Conservation (phyloP, 2,329 filamentous ascomycete genomes). For the Ascochyta koolunga region DNA sequence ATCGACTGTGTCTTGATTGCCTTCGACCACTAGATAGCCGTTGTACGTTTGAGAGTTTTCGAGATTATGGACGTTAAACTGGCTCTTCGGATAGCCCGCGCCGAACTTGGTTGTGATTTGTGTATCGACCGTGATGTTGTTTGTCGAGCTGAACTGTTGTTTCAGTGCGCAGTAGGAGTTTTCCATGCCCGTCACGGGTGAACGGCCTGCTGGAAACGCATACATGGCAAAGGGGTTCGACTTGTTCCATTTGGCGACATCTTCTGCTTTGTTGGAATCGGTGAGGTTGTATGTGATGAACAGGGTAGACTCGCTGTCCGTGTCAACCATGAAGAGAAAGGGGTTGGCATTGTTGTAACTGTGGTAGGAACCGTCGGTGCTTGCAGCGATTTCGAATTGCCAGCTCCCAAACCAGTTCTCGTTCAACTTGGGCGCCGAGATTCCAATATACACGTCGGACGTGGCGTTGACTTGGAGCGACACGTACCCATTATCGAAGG, state of each 20-base stretch:
- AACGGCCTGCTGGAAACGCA: conserved; percentile 66
- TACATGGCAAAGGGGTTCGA: conserved; percentile 73
- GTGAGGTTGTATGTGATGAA: conserved; percentile 80
- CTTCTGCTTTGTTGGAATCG: conserved; percentile 51
- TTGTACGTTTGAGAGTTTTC: conserved; percentile 74
- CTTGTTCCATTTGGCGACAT: conserved; percentile 64
- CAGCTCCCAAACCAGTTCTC: conserved; percentile 67
- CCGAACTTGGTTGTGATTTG: conserved; percentile 70
- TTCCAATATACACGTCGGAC: conserved; percentile 74
- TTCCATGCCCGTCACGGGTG: conserved; percentile 69
- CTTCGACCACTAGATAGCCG: conserved; percentile 72
- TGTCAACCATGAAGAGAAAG: conserved; percentile 80
- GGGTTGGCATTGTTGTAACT: conserved; percentile 62
- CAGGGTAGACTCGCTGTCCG: conserved; percentile 78
- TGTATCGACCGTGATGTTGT: conserved; percentile 65
- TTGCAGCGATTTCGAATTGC: conserved; percentile 81
- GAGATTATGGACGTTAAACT: conserved; percentile 82
- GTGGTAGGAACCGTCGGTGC: conserved; percentile 79
- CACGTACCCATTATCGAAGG: conserved; percentile 73
- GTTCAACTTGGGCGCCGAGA: conserved; percentile 72
- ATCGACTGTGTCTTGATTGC: conserved; percentile 60
- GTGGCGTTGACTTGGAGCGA: conserved; percentile 67
- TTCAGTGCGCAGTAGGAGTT: conserved; percentile 83
- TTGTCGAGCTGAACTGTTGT: conserved; percentile 68
- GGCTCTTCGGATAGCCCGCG: conserved; percentile 72